These are phyloP conservation scores for Kwoniella botswanensis DNA, from an alignment of 768 basidiomycete species.

Conservation along the genomic window DNA sequence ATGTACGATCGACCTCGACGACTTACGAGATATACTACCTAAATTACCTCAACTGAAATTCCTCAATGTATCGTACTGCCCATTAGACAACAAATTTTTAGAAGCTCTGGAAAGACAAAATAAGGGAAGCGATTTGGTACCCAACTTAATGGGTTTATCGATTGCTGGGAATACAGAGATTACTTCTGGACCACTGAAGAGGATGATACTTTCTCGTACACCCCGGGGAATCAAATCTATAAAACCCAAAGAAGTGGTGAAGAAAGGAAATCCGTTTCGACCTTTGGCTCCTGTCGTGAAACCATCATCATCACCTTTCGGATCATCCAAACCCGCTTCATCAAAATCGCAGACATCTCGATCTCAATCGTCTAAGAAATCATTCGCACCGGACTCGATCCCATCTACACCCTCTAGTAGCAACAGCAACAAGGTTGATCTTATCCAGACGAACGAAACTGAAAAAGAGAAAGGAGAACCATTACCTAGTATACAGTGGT, in stretches of 20 bases:
- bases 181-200: slow-evolving; percentile 13
- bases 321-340: neutral
- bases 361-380: neutral
- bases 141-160: slow-evolving; percentile 22
- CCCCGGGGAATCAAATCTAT: slow-evolving; percentile 3
- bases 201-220: slow-evolving; percentile 13
- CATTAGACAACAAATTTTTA: slow-evolving; percentile 34
- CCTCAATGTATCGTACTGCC: slow-evolving; percentile 41
- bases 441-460: neutral
- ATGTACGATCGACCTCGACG: slow-evolving; percentile 9
- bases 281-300: slow-evolving; percentile 1
- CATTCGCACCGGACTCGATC: neutral
- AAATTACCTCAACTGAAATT: slow-evolving; percentile 29
- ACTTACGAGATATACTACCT: slow-evolving; percentile 18
- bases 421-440: neutral
- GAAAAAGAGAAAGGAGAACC: neutral
- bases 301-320: slow-evolving; percentile 4
- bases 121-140: slow-evolving; percentile 12
- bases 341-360: neutral
- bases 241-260: neutral
- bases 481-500: slow-evolving; percentile 35
- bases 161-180: slow-evolving; percentile 27
- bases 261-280: slow-evolving; percentile 9
- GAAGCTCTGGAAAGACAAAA: slow-evolving; percentile 19
- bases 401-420: neutral